Base-by-base conservation (phyloP, 208 protist genomes). In the Giardia muris region DNA sequence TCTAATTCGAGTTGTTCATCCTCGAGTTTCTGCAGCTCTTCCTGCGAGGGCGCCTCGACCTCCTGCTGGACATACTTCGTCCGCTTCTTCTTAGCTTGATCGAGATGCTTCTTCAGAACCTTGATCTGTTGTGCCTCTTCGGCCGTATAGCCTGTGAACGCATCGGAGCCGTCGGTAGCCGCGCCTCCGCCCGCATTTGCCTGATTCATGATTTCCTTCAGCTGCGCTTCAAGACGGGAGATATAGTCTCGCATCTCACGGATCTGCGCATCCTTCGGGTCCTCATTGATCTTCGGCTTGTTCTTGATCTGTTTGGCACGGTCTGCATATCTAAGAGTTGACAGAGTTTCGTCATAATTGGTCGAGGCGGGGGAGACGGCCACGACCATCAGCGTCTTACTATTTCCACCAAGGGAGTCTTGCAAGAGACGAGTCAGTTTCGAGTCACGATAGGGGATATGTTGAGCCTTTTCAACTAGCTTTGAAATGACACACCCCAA, bases 371-470 rank as follows among this genome's bases (percentile, higher is more conserved):
- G 95, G 3, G 67, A 86, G 39, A 94, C 67, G 0, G 87, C 93
- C 1, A 94, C 94, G 45, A 95, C 94, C 43, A 95, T 91, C 2
- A 91, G 43, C 4, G 95, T 95, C 46, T 95, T 95, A 57, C 93
- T 45, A 47, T 95, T 95, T 46, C 94, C 94, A 76, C 95, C 95
- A 0, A 95, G 67, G n/a, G 95, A 95, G 67, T 95, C 95, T 57
- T 95, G 92, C 67, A 98, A 94, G 87, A 98, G 96, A 92, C 96
- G 95, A 0, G 97, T 98, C 43, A 98, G 94, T 93, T 97, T 97
- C 44, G 96, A 97, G 92, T 98, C 96, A 48, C 97, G 95, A 93
- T 93, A 94, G 10, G 94, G 94, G 67, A 94, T 93, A 42, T 93
- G 92, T n/a, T 47, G 0, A 0, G 0, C 4, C 43, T 2, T 39